Evolutionary conservation across 371 early-diverging fungal species (phyloP).

Genomic region (Entomophthora muscae): DNA sequence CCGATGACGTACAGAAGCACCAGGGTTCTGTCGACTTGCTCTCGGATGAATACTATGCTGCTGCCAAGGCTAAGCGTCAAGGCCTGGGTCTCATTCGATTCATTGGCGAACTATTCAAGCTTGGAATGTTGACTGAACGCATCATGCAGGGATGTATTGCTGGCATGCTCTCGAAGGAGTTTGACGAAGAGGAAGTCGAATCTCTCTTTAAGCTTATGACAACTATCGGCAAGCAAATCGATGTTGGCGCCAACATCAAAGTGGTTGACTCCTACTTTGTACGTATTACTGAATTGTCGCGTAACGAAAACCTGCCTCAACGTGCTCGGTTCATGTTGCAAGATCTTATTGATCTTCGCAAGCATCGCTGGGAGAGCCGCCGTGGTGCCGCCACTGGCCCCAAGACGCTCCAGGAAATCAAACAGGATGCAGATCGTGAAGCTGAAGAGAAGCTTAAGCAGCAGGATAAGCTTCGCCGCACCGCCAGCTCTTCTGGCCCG

Average conservation of each 20-base stretch:
- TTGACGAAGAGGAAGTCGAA: slow-evolving; percentile 76
- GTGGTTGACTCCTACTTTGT: slow-evolving; percentile 59
- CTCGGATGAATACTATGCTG: slow-evolving; percentile 64
- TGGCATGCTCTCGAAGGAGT: slow-evolving; percentile 40
- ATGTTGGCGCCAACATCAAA: slow-evolving; percentile 20
- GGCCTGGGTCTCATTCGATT: slow-evolving; percentile 84
- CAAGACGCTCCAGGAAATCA: slow-evolving; percentile 78
- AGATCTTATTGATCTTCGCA: slow-evolving; percentile 81
- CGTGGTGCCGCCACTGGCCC: slow-evolving; percentile 45
- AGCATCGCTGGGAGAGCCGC: slow-evolving; percentile 54
- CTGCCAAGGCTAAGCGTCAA: slow-evolving; percentile 82
- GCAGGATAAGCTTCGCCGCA: slow-evolving; percentile 37
- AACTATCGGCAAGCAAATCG: slow-evolving; percentile 43
- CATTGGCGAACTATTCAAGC: slow-evolving; percentile 89
- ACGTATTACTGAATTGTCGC: slow-evolving; percentile 48
- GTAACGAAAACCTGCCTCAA: slow-evolving; percentile 41
- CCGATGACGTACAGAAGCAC: slow-evolving; percentile 25
- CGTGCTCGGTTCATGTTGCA: slow-evolving; percentile 85
- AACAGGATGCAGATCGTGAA: slow-evolving; percentile 46
- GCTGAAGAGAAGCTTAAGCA: slow-evolving; percentile 31
- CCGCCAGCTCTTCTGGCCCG: slow-evolving; percentile 32
- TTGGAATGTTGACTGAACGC: slow-evolving; percentile 67
- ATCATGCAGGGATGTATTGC: slow-evolving; percentile 80
- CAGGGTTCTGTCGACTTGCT: slow-evolving; percentile 28
- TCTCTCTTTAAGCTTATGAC: slow-evolving; percentile 75